Base-by-base conservation (phyloP, 1,139 yeast species). In the Saccharomyces hybrid region DNA sequence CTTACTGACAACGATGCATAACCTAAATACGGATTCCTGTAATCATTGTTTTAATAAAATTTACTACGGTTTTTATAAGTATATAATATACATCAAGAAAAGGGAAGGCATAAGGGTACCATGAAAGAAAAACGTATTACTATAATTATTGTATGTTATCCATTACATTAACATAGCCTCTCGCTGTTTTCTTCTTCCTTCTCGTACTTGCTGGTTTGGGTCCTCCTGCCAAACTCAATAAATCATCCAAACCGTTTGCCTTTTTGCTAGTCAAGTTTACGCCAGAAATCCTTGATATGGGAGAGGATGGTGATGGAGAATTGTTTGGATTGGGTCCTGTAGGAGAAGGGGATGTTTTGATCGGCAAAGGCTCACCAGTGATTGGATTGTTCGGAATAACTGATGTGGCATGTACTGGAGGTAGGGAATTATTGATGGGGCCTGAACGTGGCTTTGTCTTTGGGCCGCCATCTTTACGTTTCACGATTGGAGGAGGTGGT, bases 81-180 rank as follows among this genome's bases (percentile, higher is more conserved):
- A 20, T 9, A 20, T 38, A 9, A 9, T 38, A 38, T 38, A 38
- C 44, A 38, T 38, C 44, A 38, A 38, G 26, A 20, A 38, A 38
- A 38, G 20, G n/a, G 25, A 38, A 38, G 25, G 20, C 11, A 26
- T 20, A 20, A 9, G 16, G 9, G 20, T 38, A 1, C 4, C 6
- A 34, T 34, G 23, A 20, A 26, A 38, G 20, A 16, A 16, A 4
- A 9, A 38, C 5, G 25, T 46, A 13, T 13, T 7, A 5, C 4
- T 27, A 48, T 11, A n/a, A 23, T 29, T 7, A 23, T 52, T 52
- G 59, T 56, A 63, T 67, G 58, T 71, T 73, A 57, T 77, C 82
- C 83, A 88, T 79, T 7, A 88, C 89, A 66, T 87, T 90, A 47
- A 88, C 91, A 68, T 88, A 88, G n/a, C 85, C 87, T 63, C 90